phyloP scores from a whole-genome alignment of 2,329 filamentous ascomycete species.

The Penicillium sp. region DNA sequence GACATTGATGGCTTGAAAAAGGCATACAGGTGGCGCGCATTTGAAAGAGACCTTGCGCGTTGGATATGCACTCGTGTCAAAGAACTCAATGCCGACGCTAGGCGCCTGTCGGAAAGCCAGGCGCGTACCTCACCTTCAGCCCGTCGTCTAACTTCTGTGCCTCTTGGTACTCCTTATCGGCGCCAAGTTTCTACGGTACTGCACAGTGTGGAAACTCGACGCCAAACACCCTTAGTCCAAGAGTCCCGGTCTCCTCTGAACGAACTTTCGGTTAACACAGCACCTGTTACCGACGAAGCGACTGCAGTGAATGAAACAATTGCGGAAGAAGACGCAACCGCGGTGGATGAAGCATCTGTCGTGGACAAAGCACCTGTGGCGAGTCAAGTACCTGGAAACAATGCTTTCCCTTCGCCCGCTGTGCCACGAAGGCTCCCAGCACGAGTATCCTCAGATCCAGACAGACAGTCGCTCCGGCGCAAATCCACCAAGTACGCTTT shows the following conservation, averaged over 20 bases:
- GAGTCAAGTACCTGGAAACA: background rate
- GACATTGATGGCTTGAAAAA: conserved; percentile 46
- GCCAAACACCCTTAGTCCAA: background rate
- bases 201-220: background rate
- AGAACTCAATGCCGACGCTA: conserved; percentile 47
- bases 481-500: conserved; percentile 2
- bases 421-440: background rate
- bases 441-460: background rate
- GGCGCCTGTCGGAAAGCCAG: background rate
- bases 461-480: background rate
- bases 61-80: conserved; percentile 47
- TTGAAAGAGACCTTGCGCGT: conserved; percentile 39
- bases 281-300: background rate
- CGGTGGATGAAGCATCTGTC: too few species aligned
- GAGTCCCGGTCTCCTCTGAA: background rate
- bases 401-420: background rate
- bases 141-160: background rate
- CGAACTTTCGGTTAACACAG: background rate
- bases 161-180: background rate
- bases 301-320: too few species aligned
- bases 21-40: conserved; percentile 52
- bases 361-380: background rate
- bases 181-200: background rate
- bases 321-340: too few species aligned
- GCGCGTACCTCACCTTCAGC: background rate